These are phyloP conservation scores for Pleodorina starrii DNA, from an alignment of 139 green algal genomes.

Conservation along the genomic window DNA sequence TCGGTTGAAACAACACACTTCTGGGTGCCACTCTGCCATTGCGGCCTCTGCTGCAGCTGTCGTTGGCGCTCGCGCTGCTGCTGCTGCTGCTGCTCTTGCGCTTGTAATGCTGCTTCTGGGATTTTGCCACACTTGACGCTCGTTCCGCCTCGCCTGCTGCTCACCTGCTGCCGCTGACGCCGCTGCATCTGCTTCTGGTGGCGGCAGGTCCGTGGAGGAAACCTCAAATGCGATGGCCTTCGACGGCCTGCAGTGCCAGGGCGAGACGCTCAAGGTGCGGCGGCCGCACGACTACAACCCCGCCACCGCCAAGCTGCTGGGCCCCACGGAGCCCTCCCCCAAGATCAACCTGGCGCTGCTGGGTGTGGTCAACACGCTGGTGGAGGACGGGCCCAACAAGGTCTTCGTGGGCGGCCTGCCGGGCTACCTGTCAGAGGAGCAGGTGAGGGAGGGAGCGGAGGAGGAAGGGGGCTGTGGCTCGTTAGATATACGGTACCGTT, in stretches of 20 bases:
- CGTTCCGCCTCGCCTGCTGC: too few relatives aligned
- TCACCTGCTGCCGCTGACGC: too few relatives aligned
- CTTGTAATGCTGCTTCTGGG: too few relatives aligned
- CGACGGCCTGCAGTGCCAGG: conserved; percentile 84
- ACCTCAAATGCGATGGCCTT: conserved; percentile 89
- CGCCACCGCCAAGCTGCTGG: conserved; percentile 56
- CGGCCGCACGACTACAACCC: conserved; percentile 69
- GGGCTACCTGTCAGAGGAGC: conserved; percentile 60
- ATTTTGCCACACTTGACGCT: too few relatives aligned
- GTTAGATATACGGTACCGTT: too few relatives aligned
- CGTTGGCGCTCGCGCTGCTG: too few relatives aligned
- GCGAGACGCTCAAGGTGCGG: conserved; percentile 66
- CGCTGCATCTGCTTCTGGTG: not conserved
- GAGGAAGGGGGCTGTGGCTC: too few relatives aligned
- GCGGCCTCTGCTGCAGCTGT: too few relatives aligned
- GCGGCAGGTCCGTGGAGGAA: conserved; percentile 79
- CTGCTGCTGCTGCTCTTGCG: too few relatives aligned
- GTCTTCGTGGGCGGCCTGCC: conserved; percentile 66
- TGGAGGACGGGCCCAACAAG: conserved; percentile 67
- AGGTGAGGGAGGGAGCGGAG: conserved; percentile 44
- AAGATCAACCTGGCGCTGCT: conserved; percentile 67
- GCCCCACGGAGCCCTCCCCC: conserved; percentile 58
- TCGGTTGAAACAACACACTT: too few relatives aligned
- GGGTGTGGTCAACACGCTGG: conserved; percentile 55
- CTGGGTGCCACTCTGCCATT: too few relatives aligned